phyloP scores from a whole-genome alignment of 257 asterid species.

The Petunia secreta region DNA sequence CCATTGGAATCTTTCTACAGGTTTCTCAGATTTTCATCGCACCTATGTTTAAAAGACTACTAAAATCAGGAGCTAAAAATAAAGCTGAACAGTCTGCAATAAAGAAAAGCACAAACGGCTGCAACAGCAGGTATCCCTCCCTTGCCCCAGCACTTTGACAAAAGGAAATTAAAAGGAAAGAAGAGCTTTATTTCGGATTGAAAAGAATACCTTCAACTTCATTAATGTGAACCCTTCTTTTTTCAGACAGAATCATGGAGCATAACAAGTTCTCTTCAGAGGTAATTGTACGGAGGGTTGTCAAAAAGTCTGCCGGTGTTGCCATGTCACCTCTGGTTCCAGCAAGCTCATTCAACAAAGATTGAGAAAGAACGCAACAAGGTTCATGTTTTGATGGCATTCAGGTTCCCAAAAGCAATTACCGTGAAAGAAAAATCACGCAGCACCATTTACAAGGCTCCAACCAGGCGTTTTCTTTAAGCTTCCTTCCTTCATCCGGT shows the following conservation, averaged over 20 bases:
- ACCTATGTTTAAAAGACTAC: conserved; percentile 38
- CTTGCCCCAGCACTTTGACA: background rate
- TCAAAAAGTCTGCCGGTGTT: background rate
- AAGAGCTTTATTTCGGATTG: background rate
- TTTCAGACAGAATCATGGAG: background rate
- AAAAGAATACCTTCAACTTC: background rate
- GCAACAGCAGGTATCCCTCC: background rate
- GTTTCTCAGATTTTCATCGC: conserved; percentile 52
- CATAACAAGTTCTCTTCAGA: background rate
- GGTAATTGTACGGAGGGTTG: background rate
- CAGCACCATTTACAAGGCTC: conserved; percentile 53
- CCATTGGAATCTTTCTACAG: conserved; percentile 34
- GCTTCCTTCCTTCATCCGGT: conserved; percentile 63
- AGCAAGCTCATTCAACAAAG: background rate
- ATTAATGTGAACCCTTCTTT: background rate
- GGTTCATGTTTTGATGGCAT: background rate
- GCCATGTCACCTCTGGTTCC: background rate
- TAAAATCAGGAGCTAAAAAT: conserved; percentile 58
- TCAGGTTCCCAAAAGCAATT: background rate
- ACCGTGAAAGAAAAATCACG: conserved; percentile 24
- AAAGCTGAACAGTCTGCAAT: conserved; percentile 41
- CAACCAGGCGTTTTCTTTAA: conserved; percentile 74
- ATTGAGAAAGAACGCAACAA: background rate
- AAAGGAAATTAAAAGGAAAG: background rate
- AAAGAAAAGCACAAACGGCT: background rate